These are phyloP conservation scores for Cystobasidium ongulense DNA, from an alignment of 768 basidiomycete species.

Conservation along the genomic window DNA sequence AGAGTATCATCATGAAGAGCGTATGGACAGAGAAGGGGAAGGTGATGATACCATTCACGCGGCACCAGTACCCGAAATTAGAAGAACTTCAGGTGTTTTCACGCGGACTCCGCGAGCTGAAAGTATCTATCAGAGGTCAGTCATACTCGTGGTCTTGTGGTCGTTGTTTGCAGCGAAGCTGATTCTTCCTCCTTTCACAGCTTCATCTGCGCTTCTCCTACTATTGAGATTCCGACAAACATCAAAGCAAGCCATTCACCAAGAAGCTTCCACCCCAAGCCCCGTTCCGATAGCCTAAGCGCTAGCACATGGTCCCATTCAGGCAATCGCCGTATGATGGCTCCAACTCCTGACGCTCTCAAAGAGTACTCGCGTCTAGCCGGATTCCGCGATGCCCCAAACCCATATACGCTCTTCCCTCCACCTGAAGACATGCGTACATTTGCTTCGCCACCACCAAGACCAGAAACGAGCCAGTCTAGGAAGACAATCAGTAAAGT, in stretches of 20 bases:
- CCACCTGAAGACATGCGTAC: conserved; percentile 18
- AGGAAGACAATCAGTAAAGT: conserved; percentile 15
- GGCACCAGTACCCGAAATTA: conserved; percentile 11
- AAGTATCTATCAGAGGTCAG: conserved; percentile 31
- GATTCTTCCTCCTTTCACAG: neutral
- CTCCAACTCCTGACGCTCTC: conserved; percentile 8
- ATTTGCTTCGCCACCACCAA: conserved; percentile 19
- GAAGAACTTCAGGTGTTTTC: neutral
- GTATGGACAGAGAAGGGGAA: neutral
- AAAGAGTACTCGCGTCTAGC: conserved; percentile 1
- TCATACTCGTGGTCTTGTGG: neutral
- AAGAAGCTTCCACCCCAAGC: neutral
- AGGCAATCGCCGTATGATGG: conserved; percentile 7
- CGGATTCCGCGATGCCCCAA: neutral
- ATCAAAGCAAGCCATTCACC: neutral
- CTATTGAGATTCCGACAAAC: conserved; percentile 6
- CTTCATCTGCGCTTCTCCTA: conserved; percentile 28
- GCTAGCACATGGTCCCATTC: conserved; percentile 18
- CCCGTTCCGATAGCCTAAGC: neutral
- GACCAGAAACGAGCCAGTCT: conserved; percentile 17
- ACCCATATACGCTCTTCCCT: conserved; percentile 9
- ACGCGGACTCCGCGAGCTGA: conserved; percentile 11
- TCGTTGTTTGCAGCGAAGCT: neutral
- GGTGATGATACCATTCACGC: conserved; percentile 6
- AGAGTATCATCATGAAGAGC: neutral